Evolutionary conservation across 371 early-diverging fungal species (phyloP).

Genomic region (Mucor ambiguus): DNA sequence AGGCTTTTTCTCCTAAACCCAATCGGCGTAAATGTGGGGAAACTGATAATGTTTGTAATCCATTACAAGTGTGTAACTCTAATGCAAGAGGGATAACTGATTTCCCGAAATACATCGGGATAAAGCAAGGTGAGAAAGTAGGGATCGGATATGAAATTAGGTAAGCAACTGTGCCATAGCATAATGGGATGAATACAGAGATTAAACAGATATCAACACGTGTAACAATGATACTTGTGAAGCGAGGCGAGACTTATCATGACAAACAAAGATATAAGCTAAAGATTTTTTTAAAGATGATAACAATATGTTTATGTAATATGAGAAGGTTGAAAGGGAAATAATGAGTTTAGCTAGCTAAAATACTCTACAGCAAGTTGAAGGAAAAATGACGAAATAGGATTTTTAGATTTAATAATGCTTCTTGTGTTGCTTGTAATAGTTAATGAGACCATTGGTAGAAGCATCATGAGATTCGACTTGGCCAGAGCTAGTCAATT

Average conservation of each 20-base stretch:
- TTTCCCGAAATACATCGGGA: background rate
- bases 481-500: slow-evolving; percentile 60
- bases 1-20: background rate
- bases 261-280: background rate
- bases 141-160: background rate
- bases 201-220: background rate
- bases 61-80: background rate
- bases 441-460: slow-evolving; percentile 96
- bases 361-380: background rate
- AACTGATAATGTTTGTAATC: background rate
- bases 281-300: background rate
- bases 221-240: background rate
- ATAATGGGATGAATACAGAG: background rate
- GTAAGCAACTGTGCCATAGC: background rate
- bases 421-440: slow-evolving; percentile 66
- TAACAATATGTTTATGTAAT: background rate
- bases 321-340: background rate
- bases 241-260: background rate
- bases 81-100: background rate
- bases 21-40: background rate
- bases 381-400: background rate
- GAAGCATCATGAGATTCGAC: slow-evolving; percentile 86
- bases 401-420: slow-evolving; percentile 20
- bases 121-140: background rate
- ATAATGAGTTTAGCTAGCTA: slow-evolving; percentile 4